Percentiles rank a stretch among this genome's conserved stretches.
Conservation (phyloP, 148 eudicot species). For the Silene conica region DNA sequence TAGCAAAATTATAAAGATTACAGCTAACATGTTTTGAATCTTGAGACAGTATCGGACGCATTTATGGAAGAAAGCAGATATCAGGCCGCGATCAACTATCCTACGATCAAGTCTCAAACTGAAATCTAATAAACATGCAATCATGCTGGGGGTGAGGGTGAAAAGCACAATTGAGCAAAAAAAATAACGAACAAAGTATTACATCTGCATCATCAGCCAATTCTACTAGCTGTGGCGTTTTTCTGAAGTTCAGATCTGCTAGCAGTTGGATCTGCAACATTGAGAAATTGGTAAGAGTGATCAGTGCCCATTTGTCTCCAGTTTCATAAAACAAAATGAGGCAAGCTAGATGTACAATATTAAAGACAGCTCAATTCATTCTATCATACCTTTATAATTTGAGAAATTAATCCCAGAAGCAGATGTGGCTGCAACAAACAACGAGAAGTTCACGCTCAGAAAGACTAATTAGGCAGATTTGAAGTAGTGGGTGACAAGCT, state of each 20-base stretch:
- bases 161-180: not conserved
- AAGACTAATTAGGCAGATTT: not conserved
- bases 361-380: not conserved
- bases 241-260: slow-evolving; percentile 90
- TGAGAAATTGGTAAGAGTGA: not conserved
- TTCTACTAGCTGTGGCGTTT: slow-evolving; percentile 92
- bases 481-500: slow-evolving; percentile 3
- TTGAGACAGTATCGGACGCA: not conserved
- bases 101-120: not conserved
- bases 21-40: too few species aligned
- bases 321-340: not conserved
- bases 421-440: slow-evolving; percentile 67
- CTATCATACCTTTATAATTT: slow-evolving; percentile 75
- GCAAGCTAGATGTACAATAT: not conserved
- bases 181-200: slow-evolving; percentile 16
- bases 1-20: too few species aligned
- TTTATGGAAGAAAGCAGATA: not conserved
- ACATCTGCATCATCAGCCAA: slow-evolving; percentile 78
- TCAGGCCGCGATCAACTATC: not conserved
- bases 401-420: slow-evolving; percentile 86
- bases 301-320: not conserved
- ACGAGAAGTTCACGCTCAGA: slow-evolving; percentile 6
- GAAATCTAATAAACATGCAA: not conserved
- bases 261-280: slow-evolving; percentile 70
- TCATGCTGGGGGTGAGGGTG: not conserved